Evolutionary conservation across 2,329 filamentous ascomycete species (phyloP), one percentile per base, ranked within the genome.

Genomic region (Alternaria angustiovoidea): DNA sequence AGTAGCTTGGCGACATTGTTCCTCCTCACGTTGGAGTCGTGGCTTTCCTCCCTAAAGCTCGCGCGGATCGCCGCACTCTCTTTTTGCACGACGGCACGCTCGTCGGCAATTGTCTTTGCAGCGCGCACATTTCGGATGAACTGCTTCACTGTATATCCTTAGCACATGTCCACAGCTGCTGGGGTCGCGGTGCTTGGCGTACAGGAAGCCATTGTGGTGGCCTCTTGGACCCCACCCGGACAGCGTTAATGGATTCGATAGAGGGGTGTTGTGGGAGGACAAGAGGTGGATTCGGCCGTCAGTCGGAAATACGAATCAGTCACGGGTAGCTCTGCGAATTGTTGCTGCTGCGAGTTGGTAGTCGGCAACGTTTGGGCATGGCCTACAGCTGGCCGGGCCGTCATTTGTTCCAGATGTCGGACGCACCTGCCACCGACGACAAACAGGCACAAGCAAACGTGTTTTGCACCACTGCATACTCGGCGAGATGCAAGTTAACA

Each of bases 111-210:
- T 36, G 95, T 99, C 85, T 99, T 99, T 62, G 95, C 93, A 63
- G 95, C 94, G 79, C 95, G 93, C 78, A 99, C 95, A 82, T 97
- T 98, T 79, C 95, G 94, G 81, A 99, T 99, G 83, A 99, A 99
- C 83, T 98, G 95, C 84, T 99, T 99, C 80, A 99, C 95, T 98
- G 77, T 51, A 63, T 57, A 61, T 64, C 41, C 67, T 78, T 67
- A 78, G 74, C 67, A 74, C 59, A 65, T 64, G 63, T 54, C 51
- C 54, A 59, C 46, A 60, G 67, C 65, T 64, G 66, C 57, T 43
- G 46, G 57, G 55, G 51, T 43, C 58, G 53, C 49, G 61, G 62
- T 66, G 71, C 64, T 72, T 71, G 71, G 81, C 84, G 75, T 81
- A 86, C 85, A 81, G 75, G 85, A 86, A 79, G 83, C 83, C 85